Evolutionary conservation across 1,139 yeast species (phyloP), one percentile per base, ranked within the genome.

Genomic region (Candida sanyaensis): DNA sequence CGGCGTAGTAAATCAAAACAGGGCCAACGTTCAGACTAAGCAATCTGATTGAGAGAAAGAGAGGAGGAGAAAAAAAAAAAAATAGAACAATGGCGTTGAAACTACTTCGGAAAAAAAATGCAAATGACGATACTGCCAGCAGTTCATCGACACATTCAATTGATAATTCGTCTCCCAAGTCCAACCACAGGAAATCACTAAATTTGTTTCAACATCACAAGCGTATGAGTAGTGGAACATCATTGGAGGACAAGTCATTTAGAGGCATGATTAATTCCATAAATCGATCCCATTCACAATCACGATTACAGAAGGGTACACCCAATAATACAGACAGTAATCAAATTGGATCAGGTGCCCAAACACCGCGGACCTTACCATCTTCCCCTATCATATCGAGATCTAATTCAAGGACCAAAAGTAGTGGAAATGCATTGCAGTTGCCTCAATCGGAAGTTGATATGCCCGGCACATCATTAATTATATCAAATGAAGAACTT

Each of bases 221-320:
- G 6, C 37, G 33, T 4, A 36, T 37, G n/a, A 33, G 24, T 12
- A 41, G 39, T 34, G 21, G 24, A 9, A 17, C 34, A 9, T 41
- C 38, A 32, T 40, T 46, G 5, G 40, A 31, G 31, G 50, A 48
- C 13, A 29, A 24, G 10, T 48, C 50, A 13, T 41, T 41, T 21
- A 41, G 44, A 41, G 44, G 44, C 23, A 41, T 41, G 44, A 29
- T 41, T 8, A 41, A 41, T 28, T 34, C 44, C 6, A 5, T 41
- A 3, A 32, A 26, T 12, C 29, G 44, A 34, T 41, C 44, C 8
- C 44, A 41, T 21, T 41, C 44, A 6, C 31, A 27, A 26, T 41
- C 44, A 33, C 27, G 37, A 41, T 21, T 38, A 26, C 28, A n/a
- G 6, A 31, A 32, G 11, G 10, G 9, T 5, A 30, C 33, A 2